phyloP scores from a whole-genome alignment of 129 eudicot genomes.

The Flaveria linearis region DNA sequence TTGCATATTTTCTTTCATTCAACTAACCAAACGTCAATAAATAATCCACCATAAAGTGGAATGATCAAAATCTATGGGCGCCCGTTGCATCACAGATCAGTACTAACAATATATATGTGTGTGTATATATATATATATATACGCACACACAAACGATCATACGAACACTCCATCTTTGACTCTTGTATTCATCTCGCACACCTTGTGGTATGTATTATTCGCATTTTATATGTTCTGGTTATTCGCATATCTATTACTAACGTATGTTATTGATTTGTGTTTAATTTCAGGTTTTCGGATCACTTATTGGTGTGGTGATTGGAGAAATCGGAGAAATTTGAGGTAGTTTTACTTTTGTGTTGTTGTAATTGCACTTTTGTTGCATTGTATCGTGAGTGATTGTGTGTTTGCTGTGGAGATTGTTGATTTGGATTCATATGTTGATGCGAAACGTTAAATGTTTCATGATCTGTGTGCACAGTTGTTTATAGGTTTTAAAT shows the following conservation, averaged over 20 bases:
- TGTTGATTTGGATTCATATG: not conserved
- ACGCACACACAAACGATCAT: not conserved
- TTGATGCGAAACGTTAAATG: not conserved
- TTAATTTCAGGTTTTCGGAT: slow-evolving; percentile 8
- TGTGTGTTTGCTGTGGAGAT: not conserved
- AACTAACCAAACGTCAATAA: no score
- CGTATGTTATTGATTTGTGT: not conserved
- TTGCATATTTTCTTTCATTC: no score
- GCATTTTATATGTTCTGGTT: slow-evolving; percentile 1
- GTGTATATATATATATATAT: not conserved
- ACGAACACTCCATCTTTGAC: not conserved
- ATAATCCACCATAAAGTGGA: not conserved
- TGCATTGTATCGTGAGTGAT: not conserved
- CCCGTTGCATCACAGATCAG: not conserved
- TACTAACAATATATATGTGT: not conserved
- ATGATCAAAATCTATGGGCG: not conserved
- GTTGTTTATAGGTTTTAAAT: not conserved
- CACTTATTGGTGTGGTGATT: slow-evolving; percentile 4
- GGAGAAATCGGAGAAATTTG: slow-evolving; percentile 9
- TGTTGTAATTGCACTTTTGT: not conserved
- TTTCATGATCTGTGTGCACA: slow-evolving; percentile 15
- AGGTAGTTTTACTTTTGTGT: slow-evolving; percentile 21
- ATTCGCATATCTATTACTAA: slow-evolving; percentile 9
- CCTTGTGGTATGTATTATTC: not conserved
- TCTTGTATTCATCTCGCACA: not conserved